Percentiles rank a stretch among this genome's conserved stretches.
phyloP scores from a whole-genome alignment of 805 yeast species.

The Starmerella khaoyaiensis region DNA sequence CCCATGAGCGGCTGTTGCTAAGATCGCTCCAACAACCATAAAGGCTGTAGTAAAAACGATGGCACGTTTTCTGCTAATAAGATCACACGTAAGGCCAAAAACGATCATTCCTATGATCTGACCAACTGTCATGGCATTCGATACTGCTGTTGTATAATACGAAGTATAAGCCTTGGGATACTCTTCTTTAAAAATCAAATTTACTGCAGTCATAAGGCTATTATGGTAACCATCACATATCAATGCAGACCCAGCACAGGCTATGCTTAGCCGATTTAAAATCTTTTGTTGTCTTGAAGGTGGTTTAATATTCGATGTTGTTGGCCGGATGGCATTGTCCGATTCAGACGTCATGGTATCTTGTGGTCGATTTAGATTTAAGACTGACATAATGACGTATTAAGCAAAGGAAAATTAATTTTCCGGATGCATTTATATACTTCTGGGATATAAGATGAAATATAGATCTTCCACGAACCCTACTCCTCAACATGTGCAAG shows the following conservation, averaged over 20 bases:
- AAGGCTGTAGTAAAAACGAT: slow-evolving; percentile 49
- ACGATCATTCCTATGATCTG: slow-evolving; percentile 56
- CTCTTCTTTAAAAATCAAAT: slow-evolving; percentile 40
- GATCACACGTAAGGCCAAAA: slow-evolving; percentile 51
- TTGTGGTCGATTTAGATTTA: no score
- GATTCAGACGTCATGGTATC: no score
- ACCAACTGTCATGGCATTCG: slow-evolving; percentile 56
- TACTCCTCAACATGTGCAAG: no score
- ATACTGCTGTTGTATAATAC: slow-evolving; percentile 46
- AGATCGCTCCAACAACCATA: slow-evolving; percentile 47
- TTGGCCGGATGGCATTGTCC: no score
- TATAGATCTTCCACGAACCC: no score
- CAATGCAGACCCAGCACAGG: slow-evolving; percentile 60
- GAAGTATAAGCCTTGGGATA: slow-evolving; percentile 36
- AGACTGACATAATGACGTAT: no score
- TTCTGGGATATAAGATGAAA: no score
- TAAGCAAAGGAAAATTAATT: no score
- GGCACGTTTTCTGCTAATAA: slow-evolving; percentile 51
- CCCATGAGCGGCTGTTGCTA: slow-evolving; percentile 64
- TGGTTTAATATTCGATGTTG: no score
- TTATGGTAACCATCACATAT: slow-evolving; percentile 70
- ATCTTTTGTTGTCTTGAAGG: slow-evolving; percentile 3
- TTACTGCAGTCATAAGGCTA: slow-evolving; percentile 57
- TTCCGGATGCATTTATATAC: no score
- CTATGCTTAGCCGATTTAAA: slow-evolving; percentile 12